These are phyloP conservation scores for Beauveria scarabaeidicola DNA, from an alignment of 2,329 filamentous ascomycete species.

Conservation along the genomic window DNA sequence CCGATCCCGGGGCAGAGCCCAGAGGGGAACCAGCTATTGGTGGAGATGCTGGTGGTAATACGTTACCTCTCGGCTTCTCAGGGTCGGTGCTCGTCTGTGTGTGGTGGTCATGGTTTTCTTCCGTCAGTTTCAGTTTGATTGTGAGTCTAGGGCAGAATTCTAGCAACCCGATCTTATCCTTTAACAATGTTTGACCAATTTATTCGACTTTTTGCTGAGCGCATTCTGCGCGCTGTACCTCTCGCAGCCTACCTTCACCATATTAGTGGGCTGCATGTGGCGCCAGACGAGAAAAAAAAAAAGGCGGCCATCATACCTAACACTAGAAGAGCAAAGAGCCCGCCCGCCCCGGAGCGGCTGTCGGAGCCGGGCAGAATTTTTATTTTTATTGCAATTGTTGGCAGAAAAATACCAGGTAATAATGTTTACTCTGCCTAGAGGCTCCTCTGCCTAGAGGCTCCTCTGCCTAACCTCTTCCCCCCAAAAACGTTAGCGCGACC, in stretches of 20 bases:
- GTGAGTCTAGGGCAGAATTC: no score
- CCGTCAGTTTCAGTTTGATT: no score
- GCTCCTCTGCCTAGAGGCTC: no score
- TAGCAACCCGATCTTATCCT: no score
- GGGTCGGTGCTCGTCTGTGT: neutral
- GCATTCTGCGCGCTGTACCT: no score
- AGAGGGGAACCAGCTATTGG: neutral
- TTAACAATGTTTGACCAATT: no score
- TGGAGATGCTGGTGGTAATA: neutral
- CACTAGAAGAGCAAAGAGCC: constrained; percentile 2
- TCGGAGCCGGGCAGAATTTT: constrained; percentile 9
- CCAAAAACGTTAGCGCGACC: neutral
- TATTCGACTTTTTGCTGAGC: no score
- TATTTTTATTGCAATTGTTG: neutral
- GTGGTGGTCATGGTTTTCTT: neutral
- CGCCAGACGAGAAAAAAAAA: neutral
- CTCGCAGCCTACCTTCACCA: neutral
- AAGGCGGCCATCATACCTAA: neutral
- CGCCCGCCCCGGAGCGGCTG: neutral
- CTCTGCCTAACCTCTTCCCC: neutral
- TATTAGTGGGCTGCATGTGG: neutral
- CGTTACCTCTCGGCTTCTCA: neutral
- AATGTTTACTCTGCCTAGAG: neutral
- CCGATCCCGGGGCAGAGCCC: constrained; percentile 7
- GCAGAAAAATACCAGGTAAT: no score